Conservation (phyloP, 2,329 filamentous ascomycete genomes). For the Fusarium vanettenii region DNA sequence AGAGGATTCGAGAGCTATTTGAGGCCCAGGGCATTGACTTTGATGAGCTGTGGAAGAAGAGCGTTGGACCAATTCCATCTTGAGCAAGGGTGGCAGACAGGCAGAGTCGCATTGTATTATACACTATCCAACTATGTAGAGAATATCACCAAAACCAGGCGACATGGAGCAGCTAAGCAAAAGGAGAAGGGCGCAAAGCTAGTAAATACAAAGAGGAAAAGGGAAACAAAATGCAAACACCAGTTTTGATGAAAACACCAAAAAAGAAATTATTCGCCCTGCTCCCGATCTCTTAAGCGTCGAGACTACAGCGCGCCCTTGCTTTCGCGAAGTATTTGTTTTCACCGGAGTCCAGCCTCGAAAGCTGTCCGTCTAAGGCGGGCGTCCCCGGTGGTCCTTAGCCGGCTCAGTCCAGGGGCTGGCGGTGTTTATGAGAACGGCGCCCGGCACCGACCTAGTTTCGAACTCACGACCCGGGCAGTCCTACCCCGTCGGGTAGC, state of each 20-base stretch:
- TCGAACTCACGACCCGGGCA: conserved; percentile 11
- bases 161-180: background rate
- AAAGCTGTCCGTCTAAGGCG: background rate
- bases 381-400: conserved; percentile 11
- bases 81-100: background rate
- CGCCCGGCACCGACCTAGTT: background rate
- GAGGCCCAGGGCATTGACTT: conserved; percentile 82
- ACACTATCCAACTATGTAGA: background rate
- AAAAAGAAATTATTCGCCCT: conserved; percentile 19
- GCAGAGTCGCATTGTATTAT: background rate
- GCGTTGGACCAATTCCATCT: conserved; percentile 13
- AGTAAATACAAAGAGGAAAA: background rate
- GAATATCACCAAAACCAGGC: background rate
- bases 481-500: conserved; percentile 3
- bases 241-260: background rate
- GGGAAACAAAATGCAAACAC: background rate
- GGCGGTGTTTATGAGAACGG: conserved; percentile 38
- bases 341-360: conserved; percentile 40
- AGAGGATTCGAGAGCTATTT: conserved; percentile 82
- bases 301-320: conserved; percentile 43
- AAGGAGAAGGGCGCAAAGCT: background rate
- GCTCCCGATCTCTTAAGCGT: conserved; percentile 31
- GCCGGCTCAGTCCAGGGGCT: conserved; percentile 29
- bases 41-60: conserved; percentile 80
- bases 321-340: conserved; percentile 47